Evolutionary conservation across 1,284 basidiomycete species (phyloP).

Genomic region (Melampsora larici-populina): DNA sequence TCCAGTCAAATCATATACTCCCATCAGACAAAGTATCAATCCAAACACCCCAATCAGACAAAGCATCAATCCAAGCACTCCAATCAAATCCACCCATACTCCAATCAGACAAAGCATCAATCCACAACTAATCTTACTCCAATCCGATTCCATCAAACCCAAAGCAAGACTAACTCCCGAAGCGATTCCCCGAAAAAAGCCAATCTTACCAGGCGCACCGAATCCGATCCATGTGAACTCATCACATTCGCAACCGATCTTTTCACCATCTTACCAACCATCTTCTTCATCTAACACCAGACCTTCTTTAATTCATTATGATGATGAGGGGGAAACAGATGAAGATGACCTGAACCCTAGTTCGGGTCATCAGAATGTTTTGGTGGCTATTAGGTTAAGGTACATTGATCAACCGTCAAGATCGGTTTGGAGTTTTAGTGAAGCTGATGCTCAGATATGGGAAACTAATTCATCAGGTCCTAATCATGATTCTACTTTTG

Average conservation of each 20-base stretch:
- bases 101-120: too few relatives aligned
- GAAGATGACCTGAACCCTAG: constrained; percentile 4
- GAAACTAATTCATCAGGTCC: neutral
- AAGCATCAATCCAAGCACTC: too few relatives aligned
- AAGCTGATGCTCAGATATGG: neutral
- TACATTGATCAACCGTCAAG: neutral
- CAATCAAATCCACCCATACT: too few relatives aligned
- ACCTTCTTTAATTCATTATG: too few relatives aligned
- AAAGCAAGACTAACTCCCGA: constrained; percentile 13
- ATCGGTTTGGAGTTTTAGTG: neutral
- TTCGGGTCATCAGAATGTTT: constrained; percentile 1
- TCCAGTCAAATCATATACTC: too few relatives aligned
- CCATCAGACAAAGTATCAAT: too few relatives aligned
- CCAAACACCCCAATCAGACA: too few relatives aligned
- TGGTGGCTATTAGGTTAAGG: constrained; percentile 20
- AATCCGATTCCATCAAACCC: too few relatives aligned
- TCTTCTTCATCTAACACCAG: too few relatives aligned
- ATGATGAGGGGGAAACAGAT: too few relatives aligned
- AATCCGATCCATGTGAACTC: constrained; percentile 13
- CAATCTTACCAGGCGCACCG: constrained; percentile 18
- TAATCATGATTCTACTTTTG: neutral
- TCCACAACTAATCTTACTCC: too few relatives aligned
- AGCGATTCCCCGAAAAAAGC: constrained; percentile 18
- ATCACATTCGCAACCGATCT: neutral
- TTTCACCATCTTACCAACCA: neutral